Evolutionary conservation across 2,329 filamentous ascomycete species (phyloP), one percentile per base, ranked within the genome.

Genomic region (Pseudocercospora pini-densiflorae): DNA sequence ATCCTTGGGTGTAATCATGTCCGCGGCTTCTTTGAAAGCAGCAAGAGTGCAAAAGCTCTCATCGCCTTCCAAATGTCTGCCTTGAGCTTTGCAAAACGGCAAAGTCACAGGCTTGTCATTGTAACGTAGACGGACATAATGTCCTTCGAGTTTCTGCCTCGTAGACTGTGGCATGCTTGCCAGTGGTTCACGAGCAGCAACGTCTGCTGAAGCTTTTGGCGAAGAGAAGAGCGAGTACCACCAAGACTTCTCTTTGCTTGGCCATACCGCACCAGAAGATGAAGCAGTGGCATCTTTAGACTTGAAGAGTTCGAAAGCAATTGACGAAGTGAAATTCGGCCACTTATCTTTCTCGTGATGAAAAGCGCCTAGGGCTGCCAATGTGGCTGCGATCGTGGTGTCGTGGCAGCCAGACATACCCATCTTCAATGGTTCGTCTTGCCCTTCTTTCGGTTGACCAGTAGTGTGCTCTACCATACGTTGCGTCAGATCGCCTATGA

Each of bases 261-360:
- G 69, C 68, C 68, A 69, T 43, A 64, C 24, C 33, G 65, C 21
- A 62, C 60, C 29, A 49, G 60, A 12, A 19, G 65, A 19, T 21
- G 75, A 49, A n/a, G 74, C 62, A 23, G 71, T 58, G n/a, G 76
- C 64, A 21, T 74, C 61, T 59, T 72, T 77, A 71, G 87, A 85
- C 47, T 86, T 88, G 83, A 98, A 97, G 68, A 98, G 85, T 79
- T 99, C 95, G 62, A 99, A 84, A 33, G 95, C 94, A 70, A 99
- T 86, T 74, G 96, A 93, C 72, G 92, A 94, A 0, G 94, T 97
- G 76, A 94, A 99, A 0, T 93, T 94, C 0, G 95, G 95, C 95
- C 95, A 99, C 40, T 86, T 85, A 67, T 84, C 80, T 57, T 86
- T 87, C 21, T 82, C 82, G n/a, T 72, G 63, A 49, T 92, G 84